Conservation (phyloP, 78 protist species). For the Dictyostelium capitatum region DNA sequence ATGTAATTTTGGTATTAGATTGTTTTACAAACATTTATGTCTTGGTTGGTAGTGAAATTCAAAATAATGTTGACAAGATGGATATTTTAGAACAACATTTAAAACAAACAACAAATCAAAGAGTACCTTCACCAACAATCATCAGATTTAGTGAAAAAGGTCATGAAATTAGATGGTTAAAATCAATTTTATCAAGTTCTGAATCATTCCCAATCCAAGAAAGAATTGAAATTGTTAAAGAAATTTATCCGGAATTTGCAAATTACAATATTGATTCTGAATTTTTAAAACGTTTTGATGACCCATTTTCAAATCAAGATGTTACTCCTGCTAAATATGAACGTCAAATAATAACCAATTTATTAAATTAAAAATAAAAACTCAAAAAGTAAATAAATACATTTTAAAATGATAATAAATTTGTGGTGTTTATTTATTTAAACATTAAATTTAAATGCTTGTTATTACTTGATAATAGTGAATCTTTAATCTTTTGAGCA, state of each 20-base stretch:
- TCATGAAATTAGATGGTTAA: slow-evolving; percentile 20
- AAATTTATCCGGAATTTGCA: slow-evolving; percentile 23
- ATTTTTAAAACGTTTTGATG: not conserved
- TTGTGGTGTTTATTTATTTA: too few species aligned
- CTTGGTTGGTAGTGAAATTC: slow-evolving; percentile 5
- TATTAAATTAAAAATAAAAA: not conserved
- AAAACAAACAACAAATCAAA: not conserved
- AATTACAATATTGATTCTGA: not conserved
- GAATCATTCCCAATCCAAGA: slow-evolving; percentile 2
- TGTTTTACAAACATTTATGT: not conserved
- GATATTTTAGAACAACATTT: not conserved
- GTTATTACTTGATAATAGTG: too few species aligned
- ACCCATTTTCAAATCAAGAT: not conserved
- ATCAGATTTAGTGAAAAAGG: slow-evolving; percentile 13
- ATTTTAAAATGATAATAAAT: not conserved
- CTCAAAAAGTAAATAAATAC: not conserved
- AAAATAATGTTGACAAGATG: not conserved
- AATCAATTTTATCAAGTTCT: slow-evolving; percentile 2
- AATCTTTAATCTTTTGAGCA: too few species aligned
- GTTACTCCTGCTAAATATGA: not conserved
- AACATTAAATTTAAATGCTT: too few species aligned
- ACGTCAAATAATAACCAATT: slow-evolving; percentile 5
- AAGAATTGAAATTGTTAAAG: slow-evolving; percentile 32
- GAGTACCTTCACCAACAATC: slow-evolving; percentile 29
- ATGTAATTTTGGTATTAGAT: slow-evolving; percentile 9